phyloP scores from a whole-genome alignment of 192 early-diverging fungal genomes.

The Martensiomyces pterosporus region DNA sequence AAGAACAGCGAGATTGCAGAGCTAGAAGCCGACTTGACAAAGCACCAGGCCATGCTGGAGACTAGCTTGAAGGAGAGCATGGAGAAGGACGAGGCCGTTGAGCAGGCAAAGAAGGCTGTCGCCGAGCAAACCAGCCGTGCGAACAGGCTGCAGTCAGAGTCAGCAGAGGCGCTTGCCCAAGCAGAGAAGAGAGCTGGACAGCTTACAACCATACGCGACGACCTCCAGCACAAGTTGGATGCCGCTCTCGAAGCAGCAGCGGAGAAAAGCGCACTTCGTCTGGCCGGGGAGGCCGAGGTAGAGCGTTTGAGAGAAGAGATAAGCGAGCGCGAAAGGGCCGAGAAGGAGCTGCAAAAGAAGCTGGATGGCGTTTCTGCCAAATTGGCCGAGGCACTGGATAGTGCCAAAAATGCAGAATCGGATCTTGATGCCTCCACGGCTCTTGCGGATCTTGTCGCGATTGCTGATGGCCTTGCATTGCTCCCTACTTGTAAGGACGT shows the following conservation, averaged over 20 bases:
- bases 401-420: conserved; percentile 2
- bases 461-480: not conserved
- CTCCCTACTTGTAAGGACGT: conserved; percentile 13
- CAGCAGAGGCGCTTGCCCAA: not conserved
- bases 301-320: conserved; percentile 10
- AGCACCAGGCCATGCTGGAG: conserved; percentile 22
- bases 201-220: not conserved
- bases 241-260: too few relatives aligned
- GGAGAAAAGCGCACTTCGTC: too few relatives aligned
- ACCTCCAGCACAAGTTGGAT: too few relatives aligned
- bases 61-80: conserved; percentile 17
- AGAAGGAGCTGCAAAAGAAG: conserved; percentile 6
- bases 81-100: conserved; percentile 30
- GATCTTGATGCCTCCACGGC: conserved; percentile 4
- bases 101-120: conserved; percentile 11
- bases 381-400: conserved; percentile 4
- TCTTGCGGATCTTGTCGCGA: not conserved
- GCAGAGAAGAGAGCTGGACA: too few relatives aligned
- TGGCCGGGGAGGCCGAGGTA: conserved; percentile 8
- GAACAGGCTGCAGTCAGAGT: not conserved
- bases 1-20: conserved; percentile 41
- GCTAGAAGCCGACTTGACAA: conserved; percentile 16
- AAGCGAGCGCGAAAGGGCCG: not conserved
- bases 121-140: conserved; percentile 3
- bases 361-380: conserved; percentile 3